These are phyloP conservation scores for Citrullus mucosospermus DNA, from an alignment of 306 rosid genomes.

Conservation along the genomic window DNA sequence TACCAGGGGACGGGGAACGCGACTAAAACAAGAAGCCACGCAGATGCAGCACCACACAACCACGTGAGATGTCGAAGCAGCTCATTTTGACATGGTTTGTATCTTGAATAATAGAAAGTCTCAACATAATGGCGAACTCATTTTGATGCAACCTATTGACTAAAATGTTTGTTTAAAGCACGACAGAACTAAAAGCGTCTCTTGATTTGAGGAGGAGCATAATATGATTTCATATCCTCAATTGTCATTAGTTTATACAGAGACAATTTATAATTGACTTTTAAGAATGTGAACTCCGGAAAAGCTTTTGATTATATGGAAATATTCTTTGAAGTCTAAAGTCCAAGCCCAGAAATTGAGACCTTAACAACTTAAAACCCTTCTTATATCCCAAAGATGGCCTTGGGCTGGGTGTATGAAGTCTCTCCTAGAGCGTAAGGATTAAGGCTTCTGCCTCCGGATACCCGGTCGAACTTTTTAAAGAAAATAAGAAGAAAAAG, in stretches of 20 bases:
- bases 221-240: not conserved
- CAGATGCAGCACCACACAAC: not conserved
- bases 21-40: not conserved
- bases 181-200: not conserved
- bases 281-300: not conserved
- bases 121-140: not conserved
- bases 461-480: too few relatives aligned
- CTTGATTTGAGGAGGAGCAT: not conserved
- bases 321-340: too few relatives aligned
- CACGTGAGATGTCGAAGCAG: not conserved
- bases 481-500: not conserved
- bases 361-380: not conserved
- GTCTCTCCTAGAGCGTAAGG: not conserved
- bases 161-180: not conserved
- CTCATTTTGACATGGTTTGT: not conserved
- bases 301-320: too few relatives aligned
- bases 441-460: not conserved
- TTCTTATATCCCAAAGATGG: not conserved
- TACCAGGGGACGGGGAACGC: not conserved
- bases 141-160: not conserved
- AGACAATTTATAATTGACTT: not conserved
- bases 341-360: not conserved
- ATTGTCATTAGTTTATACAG: not conserved
- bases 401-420: not conserved
- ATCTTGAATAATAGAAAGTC: not conserved